A percentile compares a stretch with the other conserved stretches of the same genome.
phyloP scores from a whole-genome alignment of 805 yeast species.

The Metschnikowia reukaufii region DNA sequence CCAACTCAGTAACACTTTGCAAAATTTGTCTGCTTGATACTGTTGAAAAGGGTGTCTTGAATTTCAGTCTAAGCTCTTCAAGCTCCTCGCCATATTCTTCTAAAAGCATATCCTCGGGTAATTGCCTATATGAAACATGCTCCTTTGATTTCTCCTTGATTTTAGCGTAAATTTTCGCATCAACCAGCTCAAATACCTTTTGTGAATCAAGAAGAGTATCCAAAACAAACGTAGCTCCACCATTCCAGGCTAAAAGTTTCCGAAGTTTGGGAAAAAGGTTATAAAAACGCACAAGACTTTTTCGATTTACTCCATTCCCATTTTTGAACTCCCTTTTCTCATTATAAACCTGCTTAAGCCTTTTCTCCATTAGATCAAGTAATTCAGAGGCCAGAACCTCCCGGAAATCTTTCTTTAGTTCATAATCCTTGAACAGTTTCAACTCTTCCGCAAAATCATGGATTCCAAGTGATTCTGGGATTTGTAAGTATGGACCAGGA shows the following conservation, averaged over 20 bases:
- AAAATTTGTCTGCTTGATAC: conserved; percentile 18
- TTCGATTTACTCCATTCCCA: conserved; percentile 1
- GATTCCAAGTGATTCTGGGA: conserved; percentile 16
- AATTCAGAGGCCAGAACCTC: conserved; percentile 9
- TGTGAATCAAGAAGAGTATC: conserved; percentile 57
- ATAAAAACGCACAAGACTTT: conserved; percentile 6
- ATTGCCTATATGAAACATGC: conserved; percentile 23
- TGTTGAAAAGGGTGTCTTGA: conserved; percentile 22
- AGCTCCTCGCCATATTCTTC: conserved; percentile 37
- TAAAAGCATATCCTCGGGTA: conserved; percentile 34
- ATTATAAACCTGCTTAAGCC: conserved; percentile 4
- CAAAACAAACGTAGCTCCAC: conserved; percentile 57
- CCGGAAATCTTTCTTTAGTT: conserved; percentile 6
- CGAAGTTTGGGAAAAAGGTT: conserved; percentile 10
- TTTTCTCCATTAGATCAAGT: conserved; percentile 5
- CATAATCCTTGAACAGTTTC: conserved; percentile 6
- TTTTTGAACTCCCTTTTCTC: neutral
- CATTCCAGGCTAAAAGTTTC: conserved; percentile 36
- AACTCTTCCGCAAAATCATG: conserved; percentile 14
- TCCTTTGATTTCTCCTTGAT: neutral
- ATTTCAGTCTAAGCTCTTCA: conserved; percentile 21
- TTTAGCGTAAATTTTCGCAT: conserved; percentile 8
- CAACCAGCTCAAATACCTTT: conserved; percentile 23
- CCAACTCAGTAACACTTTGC: conserved; percentile 16
- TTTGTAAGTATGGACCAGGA: conserved; percentile 14